Base-by-base conservation (phyloP, 73 alveolate species). In the Uronychia setigera region DNA sequence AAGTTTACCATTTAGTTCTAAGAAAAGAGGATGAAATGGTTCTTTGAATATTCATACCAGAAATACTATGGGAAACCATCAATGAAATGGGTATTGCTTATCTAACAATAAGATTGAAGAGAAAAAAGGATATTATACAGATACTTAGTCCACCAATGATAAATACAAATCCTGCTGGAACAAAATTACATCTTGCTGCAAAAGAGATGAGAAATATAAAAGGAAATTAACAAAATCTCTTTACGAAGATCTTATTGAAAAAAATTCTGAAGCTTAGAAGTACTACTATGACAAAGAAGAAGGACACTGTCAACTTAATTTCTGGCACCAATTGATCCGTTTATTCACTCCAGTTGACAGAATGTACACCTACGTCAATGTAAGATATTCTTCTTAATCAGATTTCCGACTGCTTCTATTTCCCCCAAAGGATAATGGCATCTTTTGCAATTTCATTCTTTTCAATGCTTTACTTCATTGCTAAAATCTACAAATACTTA, bases 381-480 rank as follows among this genome's bases (percentile, higher is more conserved):
- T n/a, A n/a, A n/a, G n/a, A n/a, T n/a, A n/a, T n/a, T n/a, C n/a
- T n/a, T n/a, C n/a, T n/a, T n/a, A n/a, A n/a, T 46, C 19, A 46
- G 67, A 19, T 46, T 46, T 5, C n/a, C n/a, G 67, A 46, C 67
- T 46, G 67, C 67, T 46, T 46, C 67, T 46, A 46, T 19, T 46
- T 46, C 67, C 67, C 67, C 19, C 67, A 46, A 19, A 46, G 67
- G 67, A 46, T 46, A 46, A 46, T 46, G 67, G 67, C 67, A 46
- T 46, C 67, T 11, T 46, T 46, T 19, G 19, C 67, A 5, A 46
- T 46, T 19, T 5, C 67, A 11, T 46, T 46, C 67, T 46, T 46
- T 19, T 46, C 67, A 19, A 46, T 46, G n/a, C 5, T 46, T 19
- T 46, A 46, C 67, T 46, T 46, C 67, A 46, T 46, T 46, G 67